Base-by-base conservation (phyloP, 2,329 filamentous ascomycete genomes). In the Pyricularia sp. region DNA sequence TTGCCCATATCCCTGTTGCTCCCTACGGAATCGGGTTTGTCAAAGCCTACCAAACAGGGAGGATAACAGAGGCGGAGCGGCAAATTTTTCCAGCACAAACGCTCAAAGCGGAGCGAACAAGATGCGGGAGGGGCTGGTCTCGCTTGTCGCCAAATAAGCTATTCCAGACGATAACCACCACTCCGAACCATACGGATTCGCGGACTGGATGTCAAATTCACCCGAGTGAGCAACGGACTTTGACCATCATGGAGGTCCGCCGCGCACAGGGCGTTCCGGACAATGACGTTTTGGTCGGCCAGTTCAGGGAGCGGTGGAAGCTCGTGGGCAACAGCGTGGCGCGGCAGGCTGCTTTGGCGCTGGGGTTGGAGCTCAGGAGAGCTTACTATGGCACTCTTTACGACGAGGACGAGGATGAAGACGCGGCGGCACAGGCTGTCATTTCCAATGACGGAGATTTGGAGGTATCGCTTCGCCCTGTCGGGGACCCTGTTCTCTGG, bases 321-420 rank as follows among this genome's bases (percentile, higher is more conserved):
- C 84, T 90, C 24, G 78, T 93, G 0, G 91, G 91, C 0, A 96
- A 96, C 72, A 90, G 87, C 31, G 90, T 96, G 0, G 84, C 89
- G 2, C 78, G 89, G 9, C 82, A 84, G 28, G 82, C 90, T 1
- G 84, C 89, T 0, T 73, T 91, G 22, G 84, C 85, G 0, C 72
- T 92, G 1, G 90, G 90, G 0, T 70, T 89, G 4, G 77, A 80
- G 10, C 75, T 92, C 13, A 78, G 87, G 8, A 81, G 87, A 67
- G 87, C 87, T 0, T 85, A 76, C 75, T 69, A 75, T 4, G 77
- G 76, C 0, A 74, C 74, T 2, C 67, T 79, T 22, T 71, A 71
- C 28, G 74, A 75, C 13, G 71, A 70, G 0, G 49, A 53, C 28
- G 60, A 62, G 2, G 60, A 35, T 3, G 57, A 60, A 19, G 28